Percentiles rank a stretch among this genome's conserved stretches.
Evolutionary conservation across 2,329 filamentous ascomycete genomes (phyloP).

Genomic region (Rasamsonia emersonii): DNA sequence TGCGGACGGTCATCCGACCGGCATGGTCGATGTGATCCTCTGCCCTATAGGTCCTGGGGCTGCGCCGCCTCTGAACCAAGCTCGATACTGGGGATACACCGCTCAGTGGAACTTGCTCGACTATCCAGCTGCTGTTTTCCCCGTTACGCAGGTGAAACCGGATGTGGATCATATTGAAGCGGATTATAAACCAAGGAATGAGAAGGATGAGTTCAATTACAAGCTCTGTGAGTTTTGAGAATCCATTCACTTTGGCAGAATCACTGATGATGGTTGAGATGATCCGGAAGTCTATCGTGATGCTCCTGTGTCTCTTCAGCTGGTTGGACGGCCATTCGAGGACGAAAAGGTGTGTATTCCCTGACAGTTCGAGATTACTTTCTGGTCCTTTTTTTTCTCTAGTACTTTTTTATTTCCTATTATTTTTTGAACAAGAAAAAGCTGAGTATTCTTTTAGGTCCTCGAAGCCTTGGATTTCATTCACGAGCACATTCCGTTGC

Average conservation of each 20-base stretch:
- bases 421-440: not conserved
- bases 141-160: slow-evolving; percentile 41
- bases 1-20: slow-evolving; percentile 13
- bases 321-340: slow-evolving; percentile 45
- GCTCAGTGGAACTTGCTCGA: slow-evolving; percentile 62
- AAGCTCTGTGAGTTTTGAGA: slow-evolving; percentile 33
- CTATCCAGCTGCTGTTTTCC: slow-evolving; percentile 56
- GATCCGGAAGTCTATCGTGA: slow-evolving; percentile 40
- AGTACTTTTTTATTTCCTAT: not conserved
- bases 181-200: slow-evolving; percentile 32
- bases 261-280: slow-evolving; percentile 17
- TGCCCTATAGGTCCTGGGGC: slow-evolving; percentile 50
- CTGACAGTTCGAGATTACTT: too few species aligned
- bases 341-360: slow-evolving; percentile 54
- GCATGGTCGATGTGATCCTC: slow-evolving; percentile 49
- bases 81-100: slow-evolving; percentile 58
- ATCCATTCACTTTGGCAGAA: slow-evolving; percentile 3
- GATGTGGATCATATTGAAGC: slow-evolving; percentile 31
- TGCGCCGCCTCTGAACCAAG: slow-evolving; percentile 45
- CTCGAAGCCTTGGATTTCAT: slow-evolving; percentile 9
- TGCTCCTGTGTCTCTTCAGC: slow-evolving; percentile 45
- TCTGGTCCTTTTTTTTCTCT: too few species aligned
- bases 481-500: slow-evolving; percentile 6
- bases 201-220: slow-evolving; percentile 40
- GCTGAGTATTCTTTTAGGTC: slow-evolving; percentile 3